Evolutionary conservation across 2,329 filamentous ascomycete genomes (phyloP).

Genomic region (Pseudogymnoascus sp.): DNA sequence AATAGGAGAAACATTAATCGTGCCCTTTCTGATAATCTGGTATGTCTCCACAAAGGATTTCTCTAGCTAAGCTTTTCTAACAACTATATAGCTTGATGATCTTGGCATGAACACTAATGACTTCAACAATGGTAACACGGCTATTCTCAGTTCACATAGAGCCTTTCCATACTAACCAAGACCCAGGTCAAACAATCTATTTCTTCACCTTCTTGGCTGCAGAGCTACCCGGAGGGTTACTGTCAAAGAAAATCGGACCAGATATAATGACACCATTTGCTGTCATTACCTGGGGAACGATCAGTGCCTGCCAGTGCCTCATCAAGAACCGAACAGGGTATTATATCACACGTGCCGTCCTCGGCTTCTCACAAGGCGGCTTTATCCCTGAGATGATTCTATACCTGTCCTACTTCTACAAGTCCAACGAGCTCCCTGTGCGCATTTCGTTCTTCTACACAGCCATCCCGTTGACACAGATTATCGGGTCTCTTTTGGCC

Average conservation of each 20-base stretch:
- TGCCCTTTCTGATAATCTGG: conserved; percentile 32
- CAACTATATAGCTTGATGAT: conserved; percentile 46
- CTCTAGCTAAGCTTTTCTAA: conserved; percentile 45
- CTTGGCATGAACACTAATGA: conserved; percentile 37
- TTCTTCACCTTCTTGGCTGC: conserved; percentile 45
- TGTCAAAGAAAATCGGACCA: conserved; percentile 47
- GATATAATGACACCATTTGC: conserved; percentile 43
- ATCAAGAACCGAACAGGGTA: conserved; percentile 21
- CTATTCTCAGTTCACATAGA: neutral
- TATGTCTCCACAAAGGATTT: neutral
- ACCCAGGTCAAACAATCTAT: conserved; percentile 40
- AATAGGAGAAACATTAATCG: conserved; percentile 32
- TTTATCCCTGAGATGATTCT: conserved; percentile 20
- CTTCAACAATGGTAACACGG: conserved; percentile 37
- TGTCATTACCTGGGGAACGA: conserved; percentile 41
- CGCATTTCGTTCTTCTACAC: conserved; percentile 17
- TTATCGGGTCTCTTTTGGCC: conserved; percentile 45
- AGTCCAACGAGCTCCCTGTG: conserved; percentile 15
- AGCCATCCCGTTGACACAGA: neutral
- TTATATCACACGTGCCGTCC: conserved; percentile 10
- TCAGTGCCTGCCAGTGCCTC: conserved; percentile 38
- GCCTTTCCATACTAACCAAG: neutral
- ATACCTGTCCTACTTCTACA: conserved; percentile 17
- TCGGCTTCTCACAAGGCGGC: conserved; percentile 16
- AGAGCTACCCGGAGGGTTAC: conserved; percentile 52